Evolutionary conservation across 2,329 filamentous ascomycete species (phyloP), one percentile per base, ranked within the genome.

Genomic region (Fusarium newnesense): DNA sequence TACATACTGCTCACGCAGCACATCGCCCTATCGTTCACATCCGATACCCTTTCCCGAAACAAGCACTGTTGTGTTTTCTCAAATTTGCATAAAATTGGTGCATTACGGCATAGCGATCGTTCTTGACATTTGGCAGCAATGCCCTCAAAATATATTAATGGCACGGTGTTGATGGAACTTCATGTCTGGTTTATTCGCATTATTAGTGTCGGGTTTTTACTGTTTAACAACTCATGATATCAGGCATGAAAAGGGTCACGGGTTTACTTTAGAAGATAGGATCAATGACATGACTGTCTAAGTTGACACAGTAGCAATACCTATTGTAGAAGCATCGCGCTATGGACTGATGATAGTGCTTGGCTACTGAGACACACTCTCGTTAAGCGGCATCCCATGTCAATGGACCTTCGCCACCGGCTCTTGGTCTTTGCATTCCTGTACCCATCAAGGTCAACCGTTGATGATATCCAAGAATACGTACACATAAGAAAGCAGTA

Each of bases 21-120:
- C 65, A 67, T 37, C n/a, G 56, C 59, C 44, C 50, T 52, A 66
- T 61, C 39, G 52, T 52, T 57, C 57, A 64, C 46, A 66, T 64
- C 64, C 65, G 47, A 77, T 77, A 77, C 73, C 73, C 69, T 46
- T 65, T 66, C 52, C 65, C 28, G 62, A 72, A 77, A 66, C 68
- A 74, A 73, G 54, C 66, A 62, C 65, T 60, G 62, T 58, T 64
- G 46, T 61, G 50, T 65, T 77, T 69, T 69, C 49, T 60, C 46
- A 52, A 40, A 67, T 57, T 71, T 67, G 71, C 71, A 73, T 73
- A 69, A 56, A 67, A 68, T 53, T 40, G 67, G 71, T 74, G 67
- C 57, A 74, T 70, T 44, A 34, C 67, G 58, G 59, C 68, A 53
- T 64, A 71, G 70, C 71, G 59, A 65, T 69, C 52, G 57, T 72